Percentiles rank a stretch among this genome's conserved stretches.
phyloP scores from a whole-genome alignment of 2,329 filamentous ascomycete species.

The Fusarium sp. region DNA sequence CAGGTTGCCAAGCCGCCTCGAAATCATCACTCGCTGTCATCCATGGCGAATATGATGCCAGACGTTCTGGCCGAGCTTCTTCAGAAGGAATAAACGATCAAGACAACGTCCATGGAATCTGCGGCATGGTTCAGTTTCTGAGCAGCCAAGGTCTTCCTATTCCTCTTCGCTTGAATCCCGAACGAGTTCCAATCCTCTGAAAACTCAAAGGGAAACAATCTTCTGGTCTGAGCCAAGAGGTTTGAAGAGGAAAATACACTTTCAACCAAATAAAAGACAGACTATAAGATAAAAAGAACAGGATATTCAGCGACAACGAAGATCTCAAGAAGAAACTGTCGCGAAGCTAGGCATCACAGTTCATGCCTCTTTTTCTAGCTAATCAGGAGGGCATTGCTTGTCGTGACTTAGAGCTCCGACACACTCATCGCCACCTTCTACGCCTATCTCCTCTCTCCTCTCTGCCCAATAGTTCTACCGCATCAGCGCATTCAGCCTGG shows the following conservation, averaged over 20 bases:
- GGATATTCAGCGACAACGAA: background rate
- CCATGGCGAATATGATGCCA: background rate
- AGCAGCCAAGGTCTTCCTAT: background rate
- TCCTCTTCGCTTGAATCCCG: background rate
- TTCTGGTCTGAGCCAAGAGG: background rate
- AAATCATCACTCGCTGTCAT: background rate
- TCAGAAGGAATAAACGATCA: background rate
- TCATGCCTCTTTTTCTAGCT: no score
- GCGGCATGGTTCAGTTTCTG: background rate
- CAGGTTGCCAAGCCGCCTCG: background rate
- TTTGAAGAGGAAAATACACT: background rate
- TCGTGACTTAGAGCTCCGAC: no score
- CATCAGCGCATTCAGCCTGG: background rate
- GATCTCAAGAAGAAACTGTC: background rate
- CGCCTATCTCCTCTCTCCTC: background rate
- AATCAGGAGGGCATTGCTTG: no score
- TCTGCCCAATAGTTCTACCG: background rate
- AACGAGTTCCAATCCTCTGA: background rate
- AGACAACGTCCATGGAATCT: background rate
- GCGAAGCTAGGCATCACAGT: background rate
- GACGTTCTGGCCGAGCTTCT: background rate
- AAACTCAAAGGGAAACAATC: background rate
- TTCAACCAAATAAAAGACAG: background rate
- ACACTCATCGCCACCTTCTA: background rate
- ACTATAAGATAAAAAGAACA: background rate